These are phyloP conservation scores for Podospora tetraspora DNA, from an alignment of 495 filamentous ascomycete genomes.

Conservation along the genomic window DNA sequence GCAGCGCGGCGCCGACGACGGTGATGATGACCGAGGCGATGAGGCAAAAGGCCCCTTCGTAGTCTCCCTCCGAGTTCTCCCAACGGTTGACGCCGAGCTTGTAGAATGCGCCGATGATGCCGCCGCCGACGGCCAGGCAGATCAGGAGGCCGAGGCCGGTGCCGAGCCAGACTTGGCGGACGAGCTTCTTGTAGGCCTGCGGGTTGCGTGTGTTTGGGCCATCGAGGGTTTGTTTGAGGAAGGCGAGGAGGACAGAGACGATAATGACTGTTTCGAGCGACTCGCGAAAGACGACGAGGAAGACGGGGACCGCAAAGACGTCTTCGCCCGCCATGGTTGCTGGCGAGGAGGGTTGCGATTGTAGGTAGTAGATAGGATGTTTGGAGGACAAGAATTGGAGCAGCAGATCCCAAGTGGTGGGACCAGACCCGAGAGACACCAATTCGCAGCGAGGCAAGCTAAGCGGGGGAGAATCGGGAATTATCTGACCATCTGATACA, in stretches of 20 bases:
- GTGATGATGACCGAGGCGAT: slow-evolving; percentile 72
- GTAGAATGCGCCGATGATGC: slow-evolving; percentile 78
- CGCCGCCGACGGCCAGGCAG: slow-evolving; percentile 63
- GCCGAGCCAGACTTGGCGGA: slow-evolving; percentile 72
- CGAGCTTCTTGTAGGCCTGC: slow-evolving; percentile 59
- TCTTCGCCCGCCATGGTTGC: slow-evolving; percentile 43
- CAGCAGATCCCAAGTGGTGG: background rate
- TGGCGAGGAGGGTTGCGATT: background rate
- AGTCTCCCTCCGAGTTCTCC: slow-evolving; percentile 61
- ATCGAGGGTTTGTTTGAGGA: slow-evolving; percentile 69
- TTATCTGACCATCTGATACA: slow-evolving; percentile 20
- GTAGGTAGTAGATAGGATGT: background rate
- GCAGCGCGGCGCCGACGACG: slow-evolving; percentile 68
- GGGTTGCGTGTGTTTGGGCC: slow-evolving; percentile 50
- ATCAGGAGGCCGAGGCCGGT: slow-evolving; percentile 57
- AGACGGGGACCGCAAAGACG: slow-evolving; percentile 65
- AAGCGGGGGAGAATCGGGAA: background rate
- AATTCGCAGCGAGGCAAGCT: background rate
- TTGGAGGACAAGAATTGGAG: background rate
- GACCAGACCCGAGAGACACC: background rate
- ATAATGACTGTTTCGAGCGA: slow-evolving; percentile 75
- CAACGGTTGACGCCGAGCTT: slow-evolving; percentile 60
- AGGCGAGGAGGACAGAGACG: slow-evolving; percentile 75
- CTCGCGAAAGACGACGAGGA: slow-evolving; percentile 85
- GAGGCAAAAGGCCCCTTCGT: slow-evolving; percentile 71